A percentile compares a stretch with the other conserved stretches of the same genome.
phyloP scores from a whole-genome alignment of 495 filamentous ascomycete genomes.

The Hypoxylon fuscum region DNA sequence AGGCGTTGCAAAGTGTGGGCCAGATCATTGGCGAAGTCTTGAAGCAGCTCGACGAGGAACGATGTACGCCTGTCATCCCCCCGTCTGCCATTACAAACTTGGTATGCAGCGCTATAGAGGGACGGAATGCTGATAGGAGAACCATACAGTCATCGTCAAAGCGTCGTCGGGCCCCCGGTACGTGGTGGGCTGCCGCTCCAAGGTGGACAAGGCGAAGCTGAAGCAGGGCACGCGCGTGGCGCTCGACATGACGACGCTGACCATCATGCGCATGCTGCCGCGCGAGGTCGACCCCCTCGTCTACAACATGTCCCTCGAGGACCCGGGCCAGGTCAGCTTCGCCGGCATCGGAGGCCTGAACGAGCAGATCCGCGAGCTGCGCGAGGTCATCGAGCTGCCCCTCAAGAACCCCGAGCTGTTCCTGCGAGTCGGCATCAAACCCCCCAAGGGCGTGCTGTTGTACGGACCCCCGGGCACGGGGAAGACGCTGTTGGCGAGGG shows the following conservation, averaged over 20 bases:
- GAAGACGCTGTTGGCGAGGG: constrained; percentile 94
- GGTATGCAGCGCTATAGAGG: background rate
- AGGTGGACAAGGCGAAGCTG: constrained; percentile 94
- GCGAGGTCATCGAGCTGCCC: constrained; percentile 97
- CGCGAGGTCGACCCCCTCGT: constrained; percentile 98
- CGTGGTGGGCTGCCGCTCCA: constrained; percentile 97
- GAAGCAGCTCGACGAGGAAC: constrained; percentile 98
- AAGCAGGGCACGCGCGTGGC: constrained; percentile 99
- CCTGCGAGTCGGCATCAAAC: constrained; percentile 96
- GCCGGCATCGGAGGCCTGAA: constrained; percentile 99
- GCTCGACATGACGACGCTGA: constrained; percentile 99
- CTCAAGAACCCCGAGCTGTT: constrained; percentile 99
- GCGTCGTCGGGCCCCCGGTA: constrained; percentile 97
- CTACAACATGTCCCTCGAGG: constrained; percentile 99
- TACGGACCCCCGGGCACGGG: constrained; percentile 99
- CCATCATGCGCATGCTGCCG: constrained; percentile 99
- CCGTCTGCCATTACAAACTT: too few species aligned
- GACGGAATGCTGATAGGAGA: constrained; percentile 7
- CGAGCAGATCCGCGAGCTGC: constrained; percentile 96
- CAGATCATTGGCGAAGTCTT: constrained; percentile 99
- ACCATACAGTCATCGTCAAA: constrained; percentile 71
- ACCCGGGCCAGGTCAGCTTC: constrained; percentile 97
- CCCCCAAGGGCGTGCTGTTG: constrained; percentile 95
- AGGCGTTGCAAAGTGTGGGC: constrained; percentile 97
- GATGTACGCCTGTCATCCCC: constrained; percentile 75